These are phyloP conservation scores for Bipolaris oryzae DNA, from an alignment of 2,329 filamentous ascomycete species.

Conservation along the genomic window DNA sequence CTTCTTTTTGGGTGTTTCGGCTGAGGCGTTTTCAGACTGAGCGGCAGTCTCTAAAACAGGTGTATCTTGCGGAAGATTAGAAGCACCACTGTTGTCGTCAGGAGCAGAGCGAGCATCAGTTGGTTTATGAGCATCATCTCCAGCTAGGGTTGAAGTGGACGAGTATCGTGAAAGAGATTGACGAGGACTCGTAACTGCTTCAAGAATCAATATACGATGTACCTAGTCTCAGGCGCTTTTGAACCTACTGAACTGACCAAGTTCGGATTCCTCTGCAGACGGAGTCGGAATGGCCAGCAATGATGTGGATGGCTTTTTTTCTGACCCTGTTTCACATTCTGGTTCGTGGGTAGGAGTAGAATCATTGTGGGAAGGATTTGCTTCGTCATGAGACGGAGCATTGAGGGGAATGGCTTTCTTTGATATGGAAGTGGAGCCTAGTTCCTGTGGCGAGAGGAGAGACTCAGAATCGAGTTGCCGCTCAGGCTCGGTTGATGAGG, in stretches of 20 bases:
- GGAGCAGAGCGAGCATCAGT: neutral
- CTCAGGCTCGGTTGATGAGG: slow-evolving; percentile 1
- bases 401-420: slow-evolving; percentile 8
- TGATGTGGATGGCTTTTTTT: neutral
- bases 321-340: neutral
- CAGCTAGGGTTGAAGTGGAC: slow-evolving; percentile 14
- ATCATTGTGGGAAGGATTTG: neutral
- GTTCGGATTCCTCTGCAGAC: neutral
- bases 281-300: neutral
- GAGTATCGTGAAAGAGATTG: neutral
- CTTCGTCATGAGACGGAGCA: slow-evolving; percentile 11
- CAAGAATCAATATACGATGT: neutral
- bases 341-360: slow-evolving; percentile 5
- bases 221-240: neutral
- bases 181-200: neutral
- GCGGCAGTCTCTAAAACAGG: neutral
- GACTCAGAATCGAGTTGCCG: slow-evolving; percentile 12
- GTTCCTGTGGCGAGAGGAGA: neutral
- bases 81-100: neutral
- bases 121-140: slow-evolving; percentile 1
- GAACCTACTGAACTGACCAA: slow-evolving; percentile 5
- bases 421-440: neutral
- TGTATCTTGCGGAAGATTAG: neutral
- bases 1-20: slow-evolving; percentile 17
- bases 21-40: neutral